Base-by-base conservation (phyloP, 2,329 filamentous ascomycete species). In the Verruconis gallopava region DNA sequence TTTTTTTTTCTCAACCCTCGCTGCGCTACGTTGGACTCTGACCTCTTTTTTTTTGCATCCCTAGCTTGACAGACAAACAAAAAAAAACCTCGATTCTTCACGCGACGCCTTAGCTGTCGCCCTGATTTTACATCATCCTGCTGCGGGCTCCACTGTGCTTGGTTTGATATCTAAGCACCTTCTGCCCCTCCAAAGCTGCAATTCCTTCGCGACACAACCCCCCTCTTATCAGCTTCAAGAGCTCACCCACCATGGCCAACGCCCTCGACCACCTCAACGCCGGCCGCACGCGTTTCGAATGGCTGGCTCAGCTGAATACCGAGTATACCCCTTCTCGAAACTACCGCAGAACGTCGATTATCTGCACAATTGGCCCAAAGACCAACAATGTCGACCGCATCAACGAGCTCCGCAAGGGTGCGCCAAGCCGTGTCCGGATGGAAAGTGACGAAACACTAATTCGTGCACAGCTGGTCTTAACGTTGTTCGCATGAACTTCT, bases 401-500 rank as follows among this genome's bases (percentile, higher is more conserved):
- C 71, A 96, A 96, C 69, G 75, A 79, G 63, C 83, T 98, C 56
- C 85, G 89, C 64, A 75, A 73, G 59, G 66, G 71, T 72, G 61
- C 44, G 56, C 6, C 34, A 22, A 11, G 19, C n/a, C n/a, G n/a
- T n/a, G n/a, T n/a, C n/a, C 17, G 32, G 18, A 37, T 11, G 18
- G 17, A 40, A 36, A 38, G 41, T 52, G 37, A 48, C 36, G 33
- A n/a, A 11, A 15, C 17, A 36, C 34, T 36, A 15, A 36, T 43
- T 9, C 6, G n/a, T 9, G 40, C 54, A 52, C 50, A 69, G 81
- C 81, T 51, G 91, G 91, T 67, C 80, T 96, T 57, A 96, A 96
- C 68, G 86, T 98, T 53, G 91, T 96, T 54, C 89, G 91, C 70
- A 98, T 98, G 91, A 98, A 98, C 81, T 96, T 96, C 65, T 94